Evolutionary conservation across 345 rosid species (phyloP).

Genomic region (Salix udensis): DNA sequence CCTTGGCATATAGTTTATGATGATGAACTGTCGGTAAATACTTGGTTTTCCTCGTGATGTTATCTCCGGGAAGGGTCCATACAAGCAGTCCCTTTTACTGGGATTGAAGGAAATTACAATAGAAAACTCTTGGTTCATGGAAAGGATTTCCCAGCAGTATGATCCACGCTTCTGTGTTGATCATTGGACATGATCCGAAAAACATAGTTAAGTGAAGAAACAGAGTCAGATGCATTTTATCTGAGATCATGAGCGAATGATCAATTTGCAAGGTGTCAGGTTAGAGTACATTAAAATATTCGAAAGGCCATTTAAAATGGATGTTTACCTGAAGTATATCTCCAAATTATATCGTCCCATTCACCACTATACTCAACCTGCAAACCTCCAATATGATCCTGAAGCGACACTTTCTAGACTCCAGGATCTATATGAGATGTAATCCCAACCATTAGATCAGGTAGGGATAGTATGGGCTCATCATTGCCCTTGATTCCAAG

Average conservation of each 20-base stretch:
- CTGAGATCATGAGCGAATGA: not conserved
- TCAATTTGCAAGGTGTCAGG: not conserved
- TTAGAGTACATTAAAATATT: not conserved
- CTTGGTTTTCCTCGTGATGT: not conserved
- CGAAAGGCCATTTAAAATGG: not conserved
- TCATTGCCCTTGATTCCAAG: slow-evolving; percentile 36
- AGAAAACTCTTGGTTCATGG: not conserved
- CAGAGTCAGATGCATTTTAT: not conserved
- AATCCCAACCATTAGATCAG: slow-evolving; percentile 48
- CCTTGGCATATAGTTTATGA: not conserved
- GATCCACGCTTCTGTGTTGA: not conserved
- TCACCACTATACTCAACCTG: slow-evolving; percentile 42
- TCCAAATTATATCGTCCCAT: slow-evolving; percentile 54
- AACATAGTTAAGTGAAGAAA: not conserved
- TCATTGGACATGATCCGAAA: not conserved
- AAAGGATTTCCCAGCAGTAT: not conserved
- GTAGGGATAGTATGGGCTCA: slow-evolving; percentile 47
- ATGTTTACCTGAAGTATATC: slow-evolving; percentile 39
- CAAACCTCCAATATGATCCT: slow-evolving; percentile 46
- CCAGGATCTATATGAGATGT: slow-evolving; percentile 49
- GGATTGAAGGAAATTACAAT: not conserved
- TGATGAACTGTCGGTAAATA: not conserved
- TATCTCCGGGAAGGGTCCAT: not conserved
- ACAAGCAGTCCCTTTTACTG: not conserved
- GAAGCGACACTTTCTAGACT: slow-evolving; percentile 40